A percentile compares a stretch with the other conserved stretches of the same genome.
Evolutionary conservation across 148 eudicot species (phyloP).

Genomic region (Tetragonia tetragonoides): DNA sequence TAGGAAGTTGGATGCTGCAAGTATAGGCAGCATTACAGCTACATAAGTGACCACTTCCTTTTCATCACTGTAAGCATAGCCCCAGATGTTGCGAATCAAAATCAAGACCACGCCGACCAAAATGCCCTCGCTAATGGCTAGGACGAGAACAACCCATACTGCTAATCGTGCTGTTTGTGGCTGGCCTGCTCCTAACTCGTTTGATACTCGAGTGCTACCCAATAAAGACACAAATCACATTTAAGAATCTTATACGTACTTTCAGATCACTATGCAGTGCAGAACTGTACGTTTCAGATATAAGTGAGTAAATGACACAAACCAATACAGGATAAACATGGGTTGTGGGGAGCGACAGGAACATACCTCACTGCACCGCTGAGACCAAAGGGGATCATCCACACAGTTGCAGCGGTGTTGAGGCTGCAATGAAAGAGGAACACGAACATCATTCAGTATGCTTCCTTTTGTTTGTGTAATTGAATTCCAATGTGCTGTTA

Average conservation of each 20-base stretch:
- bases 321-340: too few relatives aligned
- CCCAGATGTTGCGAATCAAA: constrained; percentile 32
- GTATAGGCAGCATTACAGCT: constrained; percentile 36
- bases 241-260: too few relatives aligned
- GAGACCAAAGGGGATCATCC: constrained; percentile 85
- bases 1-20: constrained; percentile 32
- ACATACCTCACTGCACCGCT: constrained; percentile 71
- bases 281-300: too few relatives aligned
- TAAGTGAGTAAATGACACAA: too few relatives aligned
- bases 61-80: constrained; percentile 38
- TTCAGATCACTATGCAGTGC: too few relatives aligned
- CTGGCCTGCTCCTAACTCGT: constrained; percentile 42
- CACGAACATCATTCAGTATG: too few relatives aligned
- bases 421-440: constrained; percentile 37
- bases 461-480: too few relatives aligned
- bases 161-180: constrained; percentile 33
- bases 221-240: too few relatives aligned
- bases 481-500: too few relatives aligned
- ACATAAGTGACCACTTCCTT: constrained; percentile 34
- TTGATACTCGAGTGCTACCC: constrained; percentile 36
- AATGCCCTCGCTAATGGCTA: constrained; percentile 29
- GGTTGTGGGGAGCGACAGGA: background rate
- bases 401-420: constrained; percentile 59
- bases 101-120: constrained; percentile 28
- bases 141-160: constrained; percentile 27